These are phyloP conservation scores for Boletus coccyginus DNA, from an alignment of 768 basidiomycete species.

Conservation along the genomic window DNA sequence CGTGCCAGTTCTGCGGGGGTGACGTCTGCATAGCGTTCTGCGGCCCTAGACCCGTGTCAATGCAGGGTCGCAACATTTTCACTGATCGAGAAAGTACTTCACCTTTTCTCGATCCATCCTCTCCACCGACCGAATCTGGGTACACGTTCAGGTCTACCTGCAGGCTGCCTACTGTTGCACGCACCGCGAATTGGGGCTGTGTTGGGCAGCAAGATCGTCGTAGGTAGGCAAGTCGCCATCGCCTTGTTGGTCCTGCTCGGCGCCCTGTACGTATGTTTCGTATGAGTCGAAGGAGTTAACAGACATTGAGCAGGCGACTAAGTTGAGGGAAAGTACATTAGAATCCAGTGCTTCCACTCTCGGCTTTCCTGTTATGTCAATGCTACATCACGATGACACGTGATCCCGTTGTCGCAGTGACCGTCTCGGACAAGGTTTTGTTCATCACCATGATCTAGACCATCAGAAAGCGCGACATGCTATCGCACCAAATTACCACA, in stretches of 20 bases:
- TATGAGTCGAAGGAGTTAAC: conserved; percentile 22
- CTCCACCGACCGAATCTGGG: conserved; percentile 81
- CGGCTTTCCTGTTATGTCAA: background rate
- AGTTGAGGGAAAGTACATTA: background rate
- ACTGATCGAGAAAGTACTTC: conserved; percentile 6
- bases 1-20: conserved; percentile 55
- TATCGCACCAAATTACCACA: background rate
- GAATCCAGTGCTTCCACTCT: background rate
- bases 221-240: conserved; percentile 72
- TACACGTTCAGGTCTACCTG: background rate
- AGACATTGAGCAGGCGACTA: conserved; percentile 15
- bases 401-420: background rate
- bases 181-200: conserved; percentile 81
- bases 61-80: background rate
- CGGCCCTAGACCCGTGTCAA: conserved; percentile 51
- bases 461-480: background rate
- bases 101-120: conserved; percentile 90
- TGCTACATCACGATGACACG: conserved; percentile 1
- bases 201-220: conserved; percentile 71
- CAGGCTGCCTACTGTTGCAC: conserved; percentile 15
- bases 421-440: background rate
- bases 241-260: conserved; percentile 42
- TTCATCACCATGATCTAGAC: background rate
- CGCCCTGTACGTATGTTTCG: conserved; percentile 26
- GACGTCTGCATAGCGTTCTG: conserved; percentile 73